Percentiles rank a stretch among this genome's conserved stretches.
phyloP scores from a whole-genome alignment of 2,329 filamentous ascomycete species.

The Penicillium paneum region DNA sequence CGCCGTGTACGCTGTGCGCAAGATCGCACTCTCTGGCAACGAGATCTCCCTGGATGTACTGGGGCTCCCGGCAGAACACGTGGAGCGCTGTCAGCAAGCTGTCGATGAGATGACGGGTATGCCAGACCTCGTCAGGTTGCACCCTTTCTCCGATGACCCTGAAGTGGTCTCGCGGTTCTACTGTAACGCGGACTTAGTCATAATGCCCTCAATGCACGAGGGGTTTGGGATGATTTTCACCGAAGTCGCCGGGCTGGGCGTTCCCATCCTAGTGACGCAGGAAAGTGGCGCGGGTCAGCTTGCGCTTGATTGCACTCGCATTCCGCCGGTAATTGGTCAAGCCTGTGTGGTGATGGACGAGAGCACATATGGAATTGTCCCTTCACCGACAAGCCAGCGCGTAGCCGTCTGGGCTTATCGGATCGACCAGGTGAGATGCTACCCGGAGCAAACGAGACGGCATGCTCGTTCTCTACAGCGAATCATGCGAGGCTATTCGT shows the following conservation, averaged over 20 bases:
- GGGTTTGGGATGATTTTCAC: constrained; percentile 1
- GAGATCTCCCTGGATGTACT: background rate
- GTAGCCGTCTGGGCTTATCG: constrained; percentile 1
- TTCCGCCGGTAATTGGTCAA: background rate
- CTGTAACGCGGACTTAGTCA: background rate
- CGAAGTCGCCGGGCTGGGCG: background rate
- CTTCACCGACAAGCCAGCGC: background rate
- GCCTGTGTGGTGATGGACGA: background rate
- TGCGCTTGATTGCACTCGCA: constrained; percentile 1
- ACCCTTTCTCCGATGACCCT: background rate
- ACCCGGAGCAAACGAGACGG: background rate
- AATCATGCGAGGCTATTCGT: constrained; percentile 1
- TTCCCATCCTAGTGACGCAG: background rate
- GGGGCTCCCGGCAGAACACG: background rate
- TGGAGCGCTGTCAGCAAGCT: background rate
- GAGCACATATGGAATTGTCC: background rate
- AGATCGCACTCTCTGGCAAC: background rate
- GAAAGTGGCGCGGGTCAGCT: background rate
- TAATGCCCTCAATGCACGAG: constrained; percentile 2
- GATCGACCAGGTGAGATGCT: constrained; percentile 1
- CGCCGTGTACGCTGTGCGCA: background rate
- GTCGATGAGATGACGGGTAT: background rate
- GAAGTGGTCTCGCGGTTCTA: background rate
- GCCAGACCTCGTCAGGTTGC: background rate
- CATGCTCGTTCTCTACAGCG: background rate